Base-by-base conservation (phyloP, 345 rosid species). In the Populus deltoides region DNA sequence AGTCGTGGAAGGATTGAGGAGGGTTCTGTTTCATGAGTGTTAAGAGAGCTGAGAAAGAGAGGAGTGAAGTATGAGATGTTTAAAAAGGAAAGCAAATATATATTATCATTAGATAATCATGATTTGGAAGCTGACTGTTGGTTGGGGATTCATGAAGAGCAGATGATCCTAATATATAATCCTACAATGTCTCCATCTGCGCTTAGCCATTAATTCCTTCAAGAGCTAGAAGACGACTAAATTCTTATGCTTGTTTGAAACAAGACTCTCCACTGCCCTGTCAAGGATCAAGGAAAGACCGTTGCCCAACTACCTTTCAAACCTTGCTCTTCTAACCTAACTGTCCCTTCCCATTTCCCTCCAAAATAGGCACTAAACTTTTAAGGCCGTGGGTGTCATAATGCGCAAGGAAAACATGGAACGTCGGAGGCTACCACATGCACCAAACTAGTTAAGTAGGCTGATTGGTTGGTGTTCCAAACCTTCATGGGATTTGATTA, bases 321-420 rank as follows among this genome's bases (percentile, higher is more conserved):
- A 66, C 36, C 79, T 76, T 53, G 24, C 79, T 51, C 73, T 76
- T 76, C 18, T 38, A 73, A 73, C 76, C 76, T 73, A 73, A 59
- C 68, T 7, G 76, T 36, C 76, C 27, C 33, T 39, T 70, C 25
- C 8, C 15, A 4, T 72, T 61, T 57, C 67, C 49, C 76, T 35
- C 76, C 49, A 22, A 57, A 73, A 36, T 3, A 2, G 3, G 12
- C 2, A 2, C 45, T 0, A 41, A 35, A 20, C n/a, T 45, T 13
- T 20, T 35, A 12, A 20, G 36, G 17, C 4, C 15, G 47, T 7
- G 41, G 2, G 41, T 8, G 41, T 41, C 12, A 47, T 13, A 47
- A 47, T 1, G 51, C 51, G 11, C 17, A 4, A 3, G 51, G 17
- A 47, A 47, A 15, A 47, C 51, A 13, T 47, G 51, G 51, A 47